Evolutionary conservation across 202 grass and related monocot species (phyloP).

Genomic region (Eragrostis tef): DNA sequence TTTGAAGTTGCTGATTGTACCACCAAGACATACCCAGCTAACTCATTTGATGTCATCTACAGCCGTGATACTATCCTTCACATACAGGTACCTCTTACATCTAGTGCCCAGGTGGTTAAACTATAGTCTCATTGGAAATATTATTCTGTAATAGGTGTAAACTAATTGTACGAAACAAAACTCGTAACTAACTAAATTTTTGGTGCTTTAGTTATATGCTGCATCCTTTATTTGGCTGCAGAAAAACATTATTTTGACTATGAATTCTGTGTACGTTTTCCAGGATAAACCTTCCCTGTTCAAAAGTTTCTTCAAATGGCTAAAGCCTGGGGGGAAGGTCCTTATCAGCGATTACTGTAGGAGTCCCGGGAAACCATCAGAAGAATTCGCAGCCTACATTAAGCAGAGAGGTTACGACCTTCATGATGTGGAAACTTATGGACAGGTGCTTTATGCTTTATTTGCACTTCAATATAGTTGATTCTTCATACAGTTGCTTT

Average conservation of each 20-base stretch:
- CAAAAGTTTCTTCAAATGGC: slow-evolving; percentile 73
- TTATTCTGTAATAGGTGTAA: not conserved
- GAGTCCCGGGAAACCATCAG: slow-evolving; percentile 59
- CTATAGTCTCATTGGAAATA: not conserved
- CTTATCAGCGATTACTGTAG: slow-evolving; percentile 86
- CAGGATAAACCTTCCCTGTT: slow-evolving; percentile 80
- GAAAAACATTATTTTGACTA: slow-evolving; percentile 26
- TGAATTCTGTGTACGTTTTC: slow-evolving; percentile 42
- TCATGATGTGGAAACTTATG: slow-evolving; percentile 73
- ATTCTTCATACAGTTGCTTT: not conserved
- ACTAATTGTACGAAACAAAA: not conserved
- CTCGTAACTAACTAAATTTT: not conserved
- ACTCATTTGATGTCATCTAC: slow-evolving; percentile 70
- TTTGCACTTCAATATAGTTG: not conserved
- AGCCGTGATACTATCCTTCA: slow-evolving; percentile 89
- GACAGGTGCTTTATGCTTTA: slow-evolving; percentile 58
- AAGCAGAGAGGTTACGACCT: slow-evolving; percentile 85
- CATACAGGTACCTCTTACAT: slow-evolving; percentile 63
- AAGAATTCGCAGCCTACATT: slow-evolving; percentile 78
- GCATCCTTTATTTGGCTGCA: not conserved
- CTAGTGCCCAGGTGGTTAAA: slow-evolving; percentile 13
- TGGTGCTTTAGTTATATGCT: not conserved
- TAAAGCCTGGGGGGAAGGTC: slow-evolving; percentile 85
- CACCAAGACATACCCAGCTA: slow-evolving; percentile 69
- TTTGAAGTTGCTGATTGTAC: slow-evolving; percentile 92